Evolutionary conservation across 2,329 filamentous ascomycete genomes (phyloP).

Genomic region (Aspergillus tubingensis): DNA sequence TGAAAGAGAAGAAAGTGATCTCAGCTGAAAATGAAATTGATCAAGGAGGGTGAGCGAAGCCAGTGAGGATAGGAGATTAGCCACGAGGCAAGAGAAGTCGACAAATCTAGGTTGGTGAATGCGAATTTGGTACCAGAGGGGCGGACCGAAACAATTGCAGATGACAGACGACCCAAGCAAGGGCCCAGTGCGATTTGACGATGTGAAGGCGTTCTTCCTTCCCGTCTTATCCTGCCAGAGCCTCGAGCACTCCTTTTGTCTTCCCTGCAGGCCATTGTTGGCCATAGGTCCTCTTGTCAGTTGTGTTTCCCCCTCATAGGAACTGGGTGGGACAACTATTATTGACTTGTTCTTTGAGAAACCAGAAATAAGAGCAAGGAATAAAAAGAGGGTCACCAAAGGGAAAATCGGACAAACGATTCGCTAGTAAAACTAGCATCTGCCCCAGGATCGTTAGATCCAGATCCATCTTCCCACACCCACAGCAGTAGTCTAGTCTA

Average conservation of each 20-base stretch:
- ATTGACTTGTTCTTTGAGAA: neutral
- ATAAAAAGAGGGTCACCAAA: neutral
- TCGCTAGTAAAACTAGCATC: neutral
- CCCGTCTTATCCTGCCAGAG: neutral
- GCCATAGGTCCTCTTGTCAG: neutral
- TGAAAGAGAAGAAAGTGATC: neutral
- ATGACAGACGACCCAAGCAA: neutral
- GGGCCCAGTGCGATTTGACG: neutral
- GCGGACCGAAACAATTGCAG: neutral
- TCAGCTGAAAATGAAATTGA: neutral
- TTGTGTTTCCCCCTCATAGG: neutral
- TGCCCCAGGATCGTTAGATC: conserved; percentile 14
- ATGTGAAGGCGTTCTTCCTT: neutral
- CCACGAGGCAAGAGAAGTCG: neutral
- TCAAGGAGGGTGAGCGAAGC: neutral
- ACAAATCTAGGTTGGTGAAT: neutral
- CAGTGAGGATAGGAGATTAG: neutral
- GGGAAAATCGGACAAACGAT: neutral
- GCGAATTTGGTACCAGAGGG: neutral
- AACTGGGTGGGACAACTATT: neutral
- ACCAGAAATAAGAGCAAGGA: neutral
- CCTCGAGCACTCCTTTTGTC: neutral
- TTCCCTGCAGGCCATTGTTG: neutral
- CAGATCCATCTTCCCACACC: conserved; percentile 11
- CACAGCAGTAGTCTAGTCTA: neutral